phyloP scores from a whole-genome alignment of 306 rosid genomes.

The Lathyrus aphaca region DNA sequence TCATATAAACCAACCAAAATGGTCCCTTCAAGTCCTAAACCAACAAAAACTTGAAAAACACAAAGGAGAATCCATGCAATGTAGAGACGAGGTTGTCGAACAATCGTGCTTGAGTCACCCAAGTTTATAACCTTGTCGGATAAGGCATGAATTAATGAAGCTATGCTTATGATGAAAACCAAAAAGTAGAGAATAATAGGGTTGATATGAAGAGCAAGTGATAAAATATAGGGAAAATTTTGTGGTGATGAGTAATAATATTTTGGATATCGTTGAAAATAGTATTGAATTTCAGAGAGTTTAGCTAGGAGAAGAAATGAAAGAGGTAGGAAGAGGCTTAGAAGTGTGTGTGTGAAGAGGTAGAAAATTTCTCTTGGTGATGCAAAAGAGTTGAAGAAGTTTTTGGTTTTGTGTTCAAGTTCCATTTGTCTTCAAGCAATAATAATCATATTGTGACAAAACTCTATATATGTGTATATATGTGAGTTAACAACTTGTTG shows the following conservation, averaged over 20 bases:
- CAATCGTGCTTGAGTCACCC: conserved; percentile 1
- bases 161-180: conserved; percentile 49
- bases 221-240: conserved; percentile 25
- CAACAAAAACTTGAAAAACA: conserved; percentile 66
- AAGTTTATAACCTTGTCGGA: conserved; percentile 45
- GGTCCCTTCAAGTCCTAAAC: conserved; percentile 65
- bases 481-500: conserved; percentile 35
- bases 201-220: conserved; percentile 41
- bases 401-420: conserved; percentile 38
- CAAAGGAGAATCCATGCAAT: conserved; percentile 71
- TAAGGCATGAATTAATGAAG: conserved; percentile 54
- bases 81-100: conserved; percentile 49
- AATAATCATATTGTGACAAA: background rate
- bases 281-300: conserved; percentile 45
- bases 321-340: conserved; percentile 70
- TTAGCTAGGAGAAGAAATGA: conserved; percentile 80
- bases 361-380: conserved; percentile 53
- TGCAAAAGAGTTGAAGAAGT: conserved; percentile 20
- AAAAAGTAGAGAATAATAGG: conserved; percentile 55
- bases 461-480: conserved; percentile 7
- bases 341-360: conserved; percentile 59
- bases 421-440: conserved; percentile 36
- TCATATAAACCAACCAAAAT: conserved; percentile 41
- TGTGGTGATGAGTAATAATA: background rate
- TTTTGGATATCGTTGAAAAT: conserved; percentile 38